Evolutionary conservation across 331 rosid species (phyloP), one percentile per base, ranked within the genome.

Genomic region (Telfairia occidentalis): DNA sequence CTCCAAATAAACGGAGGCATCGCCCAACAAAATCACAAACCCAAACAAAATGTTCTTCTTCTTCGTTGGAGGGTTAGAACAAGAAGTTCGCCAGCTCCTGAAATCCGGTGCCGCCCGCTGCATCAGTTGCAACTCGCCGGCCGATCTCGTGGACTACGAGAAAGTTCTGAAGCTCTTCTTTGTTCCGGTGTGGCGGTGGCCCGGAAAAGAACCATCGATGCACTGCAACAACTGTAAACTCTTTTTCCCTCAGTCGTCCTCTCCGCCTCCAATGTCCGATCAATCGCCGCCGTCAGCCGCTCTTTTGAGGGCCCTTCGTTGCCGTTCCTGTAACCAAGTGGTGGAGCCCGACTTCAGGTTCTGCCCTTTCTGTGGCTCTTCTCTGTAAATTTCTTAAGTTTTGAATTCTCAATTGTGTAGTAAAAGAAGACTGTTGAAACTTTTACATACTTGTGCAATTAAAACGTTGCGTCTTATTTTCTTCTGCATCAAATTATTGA

Each of bases 131-230:
- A 54, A 80, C 18, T 82, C 90, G 3, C 81, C 80, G 29, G 87
- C 88, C 42, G 96, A 94, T 79, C 83, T 89, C 32, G 98, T 94
- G 8, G 84, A 88, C 3, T 88, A 79, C 96, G 96, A 91, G 10
- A 94, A 86, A 72, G 97, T 91, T 18, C 83, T 91, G 48, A 90
- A 91, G 77, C 85, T 91, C 26, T 94, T 89, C 84, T 94, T 90
- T 45, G 86, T 94, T 77, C 96, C 98, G 10, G 96, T 85, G 0
- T 89, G 96, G 96, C 87, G 94, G 5, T 91, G 96, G 92, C 97
- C 87, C 0, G 98, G 89, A 0, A 91, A 91, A 60, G 89, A 89
- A 3, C 88, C 91, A 48, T 35, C 57, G 9, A 78, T 89, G 86
- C 76, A 84, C 79, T 94, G 97, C 54, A 59, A 84, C 63, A 79